Base-by-base conservation (phyloP, 345 rosid species). In the Rhizophora mangle region DNA sequence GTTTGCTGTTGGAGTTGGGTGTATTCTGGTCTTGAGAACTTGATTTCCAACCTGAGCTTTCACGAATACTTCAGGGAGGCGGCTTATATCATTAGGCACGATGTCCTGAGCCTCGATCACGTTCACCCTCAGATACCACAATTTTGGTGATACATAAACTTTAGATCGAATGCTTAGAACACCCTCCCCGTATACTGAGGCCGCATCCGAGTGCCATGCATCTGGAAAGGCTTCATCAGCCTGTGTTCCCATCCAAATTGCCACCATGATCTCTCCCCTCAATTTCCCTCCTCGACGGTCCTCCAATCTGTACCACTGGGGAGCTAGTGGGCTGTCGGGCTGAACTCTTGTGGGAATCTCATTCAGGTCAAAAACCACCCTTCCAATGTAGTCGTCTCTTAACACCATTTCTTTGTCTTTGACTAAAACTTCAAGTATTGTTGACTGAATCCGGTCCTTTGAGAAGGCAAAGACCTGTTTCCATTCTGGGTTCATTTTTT, bases 231-330 rank as follows among this genome's bases (percentile, higher is more conserved):
- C 92, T 79, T 93, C 98, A 73, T 93, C 98, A 2, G 96, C 98
- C 68, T 92, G 95, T 58, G 95, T 87, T 77, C 96, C 98, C 89
- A 92, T 86, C 97, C 97, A 93, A 13, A 89, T 93, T 30, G 97
- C 98, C 65, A 93, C 74, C 97, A 93, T 93, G 31, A 91, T 70
- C 74, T 91, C 86, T 62, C 96, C 97, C 72, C 87, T 80, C 67
- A 90, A 82, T 72, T 81, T 93, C 11, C 96, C 92, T 66, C 82
- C 89, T 3, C 92, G 81, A 68, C 90, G 74, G 59, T 89, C 91
- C 68, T 89, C 97, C 56, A 91, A 75, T 47, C 88, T 72, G 65
- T 86, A 89, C 98, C 97, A 93, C 65, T 91, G 97, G 5, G 98
- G 96, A 67, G 97, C 98, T 65, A 93, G 73, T 0, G 97, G 97